A percentile compares a stretch with the other conserved stretches of the same genome.
phyloP scores from a whole-genome alignment of 306 rosid species.

The Dalbergia cochinchinensis region DNA sequence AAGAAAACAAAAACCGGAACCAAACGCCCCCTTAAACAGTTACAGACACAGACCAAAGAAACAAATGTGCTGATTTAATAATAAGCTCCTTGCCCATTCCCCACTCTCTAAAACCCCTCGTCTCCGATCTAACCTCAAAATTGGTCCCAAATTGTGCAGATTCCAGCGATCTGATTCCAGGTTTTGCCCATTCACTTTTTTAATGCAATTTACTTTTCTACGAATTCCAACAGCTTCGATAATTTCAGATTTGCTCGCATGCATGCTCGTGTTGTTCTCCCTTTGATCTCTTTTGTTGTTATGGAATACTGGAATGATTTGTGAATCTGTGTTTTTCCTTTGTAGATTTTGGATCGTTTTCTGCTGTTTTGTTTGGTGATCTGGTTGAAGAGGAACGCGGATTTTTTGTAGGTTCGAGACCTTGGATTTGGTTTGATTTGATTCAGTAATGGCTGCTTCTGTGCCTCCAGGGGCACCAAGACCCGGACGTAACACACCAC shows the following conservation, averaged over 20 bases:
- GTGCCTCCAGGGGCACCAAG: conserved; percentile 99
- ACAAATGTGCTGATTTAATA: conserved; percentile 29
- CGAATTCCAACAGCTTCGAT: conserved; percentile 17
- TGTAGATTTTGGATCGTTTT: conserved; percentile 51
- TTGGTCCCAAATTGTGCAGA: conserved; percentile 38
- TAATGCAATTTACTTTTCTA: neutral
- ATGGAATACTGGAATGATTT: conserved; percentile 13
- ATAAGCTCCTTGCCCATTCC: conserved; percentile 20
- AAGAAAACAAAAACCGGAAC: neutral
- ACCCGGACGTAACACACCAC: conserved; percentile 62
- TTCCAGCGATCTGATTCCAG: conserved; percentile 49
- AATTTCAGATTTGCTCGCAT: conserved; percentile 18
- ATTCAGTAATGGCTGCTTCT: conserved; percentile 79
- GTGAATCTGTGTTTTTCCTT: conserved; percentile 22
- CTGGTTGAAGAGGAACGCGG: conserved; percentile 20
- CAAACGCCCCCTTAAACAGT: conserved; percentile 42
- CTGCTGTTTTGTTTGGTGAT: conserved; percentile 6
- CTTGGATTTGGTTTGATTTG: conserved; percentile 51
- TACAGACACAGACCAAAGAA: conserved; percentile 11
- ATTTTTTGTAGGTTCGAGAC: conserved; percentile 21
- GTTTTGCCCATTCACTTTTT: conserved; percentile 14
- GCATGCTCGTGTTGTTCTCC: neutral
- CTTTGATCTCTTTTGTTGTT: conserved; percentile 1
- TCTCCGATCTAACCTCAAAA: conserved; percentile 46
- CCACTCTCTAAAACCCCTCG: conserved; percentile 55